Evolutionary conservation across 768 basidiomycete species (phyloP), one percentile per base, ranked within the genome.

Genomic region (Pulveroboletus ravenelii): DNA sequence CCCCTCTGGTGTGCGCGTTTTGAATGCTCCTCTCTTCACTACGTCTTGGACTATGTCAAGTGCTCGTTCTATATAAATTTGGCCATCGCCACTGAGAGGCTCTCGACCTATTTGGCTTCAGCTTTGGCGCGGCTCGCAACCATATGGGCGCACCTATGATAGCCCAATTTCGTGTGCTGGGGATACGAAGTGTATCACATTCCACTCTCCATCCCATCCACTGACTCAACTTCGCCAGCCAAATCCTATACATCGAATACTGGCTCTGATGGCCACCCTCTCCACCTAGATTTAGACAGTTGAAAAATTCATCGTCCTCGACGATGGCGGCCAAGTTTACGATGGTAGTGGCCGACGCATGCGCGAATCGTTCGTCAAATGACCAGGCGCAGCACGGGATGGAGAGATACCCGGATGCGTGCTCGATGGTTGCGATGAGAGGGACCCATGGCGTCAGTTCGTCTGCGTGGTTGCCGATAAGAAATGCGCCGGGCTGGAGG

Each of bases 401-500:
- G 6, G 79, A 86, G 39, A 91, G 66, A 59, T 88, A 89, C 5
- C 87, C 89, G 0, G 82, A 78, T 0, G 83, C 79, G 4, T 63
- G 59, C 31, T 76, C 70, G 13, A 85, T 56, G 1, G 85, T 82
- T 0, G 93, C 79, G 6, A 96, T 71, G 1, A 96, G 77, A 0
- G 95, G 91, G 0, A 93, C 66, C 94, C 94, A 98, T 0, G 95
- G 95, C 20, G 94, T 94, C 15, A 98, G 74, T 59, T 98, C 95
- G 70, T 98, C 95, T 0, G 94, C 88, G 66, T 98, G 95, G 70
- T 97, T 97, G 9, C 89, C 93, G 44, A 98, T 87, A 50, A 98
- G 69, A 70, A 96, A 98, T 3, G 74, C 69, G 1, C 76, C 81
- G 0, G 72, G 70, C 8, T 61, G 62, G 45, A 81, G 64, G 43